Evolutionary conservation across 2,329 filamentous ascomycete species (phyloP).

Genomic region (Zalaria sp.): DNA sequence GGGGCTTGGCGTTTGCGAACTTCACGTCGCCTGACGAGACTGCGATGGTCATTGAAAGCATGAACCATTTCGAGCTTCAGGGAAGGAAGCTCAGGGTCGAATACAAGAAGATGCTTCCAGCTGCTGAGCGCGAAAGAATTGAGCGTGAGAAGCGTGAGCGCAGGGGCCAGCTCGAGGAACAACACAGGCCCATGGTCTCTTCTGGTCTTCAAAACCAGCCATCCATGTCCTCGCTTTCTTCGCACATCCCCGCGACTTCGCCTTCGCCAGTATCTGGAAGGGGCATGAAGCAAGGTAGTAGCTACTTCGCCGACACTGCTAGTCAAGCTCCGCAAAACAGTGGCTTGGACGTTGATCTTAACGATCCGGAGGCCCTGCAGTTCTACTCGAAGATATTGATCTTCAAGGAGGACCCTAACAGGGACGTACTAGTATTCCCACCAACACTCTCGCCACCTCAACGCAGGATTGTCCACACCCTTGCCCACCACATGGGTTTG

Average conservation of each 20-base stretch:
- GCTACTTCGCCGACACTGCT: neutral
- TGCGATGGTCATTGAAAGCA: conserved; percentile 74
- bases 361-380: conserved; percentile 72
- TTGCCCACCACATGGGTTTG: conserved; percentile 89
- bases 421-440: conserved; percentile 76
- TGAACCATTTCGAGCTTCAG: conserved; percentile 93
- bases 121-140: conserved; percentile 87
- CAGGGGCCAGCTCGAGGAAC: conserved; percentile 89
- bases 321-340: conserved; percentile 13
- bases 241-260: conserved; percentile 46
- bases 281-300: conserved; percentile 18
- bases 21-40: conserved; percentile 95
- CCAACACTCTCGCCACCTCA: conserved; percentile 67
- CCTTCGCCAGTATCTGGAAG: conserved; percentile 53
- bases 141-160: conserved; percentile 95
- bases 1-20: conserved; percentile 92
- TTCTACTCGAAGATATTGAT: conserved; percentile 84
- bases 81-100: conserved; percentile 90
- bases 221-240: conserved; percentile 67
- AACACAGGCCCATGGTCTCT: conserved; percentile 61
- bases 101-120: conserved; percentile 98
- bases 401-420: conserved; percentile 66
- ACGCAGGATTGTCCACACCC: conserved; percentile 79
- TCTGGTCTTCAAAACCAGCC: conserved; percentile 66
- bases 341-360: conserved; percentile 55